Evolutionary conservation across 1,284 basidiomycete genomes (phyloP).

Genomic region (Moesziomyces parantarcticus): DNA sequence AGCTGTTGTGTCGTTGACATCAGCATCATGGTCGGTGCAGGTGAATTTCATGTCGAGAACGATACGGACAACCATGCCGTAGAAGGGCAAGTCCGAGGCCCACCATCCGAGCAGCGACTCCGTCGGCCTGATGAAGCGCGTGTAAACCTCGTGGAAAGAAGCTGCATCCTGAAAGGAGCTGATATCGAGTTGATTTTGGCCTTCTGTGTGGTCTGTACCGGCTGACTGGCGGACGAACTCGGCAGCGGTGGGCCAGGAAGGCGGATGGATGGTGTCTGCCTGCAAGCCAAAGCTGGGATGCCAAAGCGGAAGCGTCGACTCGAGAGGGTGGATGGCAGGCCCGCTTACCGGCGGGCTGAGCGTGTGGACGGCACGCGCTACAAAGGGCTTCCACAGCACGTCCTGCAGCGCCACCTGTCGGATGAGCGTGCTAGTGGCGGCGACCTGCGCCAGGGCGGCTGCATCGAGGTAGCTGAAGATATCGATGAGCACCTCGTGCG

Average conservation of each 20-base stretch:
- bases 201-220: neutral
- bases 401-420: constrained; percentile 31
- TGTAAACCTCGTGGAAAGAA: constrained; percentile 38
- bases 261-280: constrained; percentile 23
- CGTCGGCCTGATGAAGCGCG: constrained; percentile 20
- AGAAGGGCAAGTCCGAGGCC: constrained; percentile 45
- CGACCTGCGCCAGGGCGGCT: constrained; percentile 12
- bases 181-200: neutral
- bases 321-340: constrained; percentile 24
- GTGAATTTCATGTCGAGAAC: constrained; percentile 28
- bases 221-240: constrained; percentile 9
- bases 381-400: constrained; percentile 32
- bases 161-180: constrained; percentile 23
- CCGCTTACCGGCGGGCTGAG: constrained; percentile 26
- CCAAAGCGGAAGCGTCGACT: constrained; percentile 31
- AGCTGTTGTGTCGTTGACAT: neutral
- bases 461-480: constrained; percentile 29
- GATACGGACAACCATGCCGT: constrained; percentile 43
- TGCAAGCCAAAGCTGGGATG: constrained; percentile 42
- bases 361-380: constrained; percentile 16
- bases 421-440: constrained; percentile 21
- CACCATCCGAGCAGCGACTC: constrained; percentile 49
- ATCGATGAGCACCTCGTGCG: constrained; percentile 37
- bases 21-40: constrained; percentile 2
- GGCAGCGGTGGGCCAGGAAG: constrained; percentile 20